phyloP scores from a whole-genome alignment of 352 stramenopile genomes.

The Phytopythium ostracodes region DNA sequence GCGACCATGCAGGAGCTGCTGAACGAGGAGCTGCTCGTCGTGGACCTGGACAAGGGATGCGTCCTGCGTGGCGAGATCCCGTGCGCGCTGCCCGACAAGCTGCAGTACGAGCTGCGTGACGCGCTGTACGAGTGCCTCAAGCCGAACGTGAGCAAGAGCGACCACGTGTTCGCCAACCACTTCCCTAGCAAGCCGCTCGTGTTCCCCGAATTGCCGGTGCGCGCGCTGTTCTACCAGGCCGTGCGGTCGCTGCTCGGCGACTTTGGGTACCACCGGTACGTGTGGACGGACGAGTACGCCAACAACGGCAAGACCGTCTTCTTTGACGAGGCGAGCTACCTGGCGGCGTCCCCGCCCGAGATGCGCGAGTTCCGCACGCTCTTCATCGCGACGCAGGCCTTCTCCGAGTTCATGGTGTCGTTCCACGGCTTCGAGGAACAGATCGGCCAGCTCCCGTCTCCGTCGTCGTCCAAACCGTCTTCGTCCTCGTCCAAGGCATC shows the following conservation, averaged over 20 bases:
- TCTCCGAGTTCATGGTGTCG: constrained; percentile 81
- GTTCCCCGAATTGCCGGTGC: constrained; percentile 75
- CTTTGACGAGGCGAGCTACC: constrained; percentile 84
- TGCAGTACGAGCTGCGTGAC: constrained; percentile 44
- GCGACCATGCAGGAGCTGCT: constrained; percentile 51
- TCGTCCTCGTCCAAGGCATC: constrained; percentile 20
- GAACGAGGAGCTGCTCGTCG: constrained; percentile 63
- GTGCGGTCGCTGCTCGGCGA: constrained; percentile 73
- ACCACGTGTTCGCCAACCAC: constrained; percentile 68
- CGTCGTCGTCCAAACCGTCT: constrained; percentile 12
- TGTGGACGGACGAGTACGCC: constrained; percentile 84
- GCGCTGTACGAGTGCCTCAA: constrained; percentile 64
- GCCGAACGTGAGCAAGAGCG: constrained; percentile 64
- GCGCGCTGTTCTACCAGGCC: constrained; percentile 54
- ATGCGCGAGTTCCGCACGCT: constrained; percentile 81
- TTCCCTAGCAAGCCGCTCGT: constrained; percentile 61
- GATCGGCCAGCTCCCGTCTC: constrained; percentile 16
- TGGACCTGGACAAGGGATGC: constrained; percentile 70
- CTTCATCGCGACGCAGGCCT: constrained; percentile 84
- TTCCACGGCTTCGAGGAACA: constrained; percentile 80
- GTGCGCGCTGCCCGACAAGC: constrained; percentile 38
- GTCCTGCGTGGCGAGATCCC: constrained; percentile 48
- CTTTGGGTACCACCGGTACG: constrained; percentile 82
- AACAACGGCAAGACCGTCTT: constrained; percentile 72
- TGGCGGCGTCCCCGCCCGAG: constrained; percentile 63